These are phyloP conservation scores for Vigna angularis DNA, from an alignment of 306 rosid species.

Conservation along the genomic window DNA sequence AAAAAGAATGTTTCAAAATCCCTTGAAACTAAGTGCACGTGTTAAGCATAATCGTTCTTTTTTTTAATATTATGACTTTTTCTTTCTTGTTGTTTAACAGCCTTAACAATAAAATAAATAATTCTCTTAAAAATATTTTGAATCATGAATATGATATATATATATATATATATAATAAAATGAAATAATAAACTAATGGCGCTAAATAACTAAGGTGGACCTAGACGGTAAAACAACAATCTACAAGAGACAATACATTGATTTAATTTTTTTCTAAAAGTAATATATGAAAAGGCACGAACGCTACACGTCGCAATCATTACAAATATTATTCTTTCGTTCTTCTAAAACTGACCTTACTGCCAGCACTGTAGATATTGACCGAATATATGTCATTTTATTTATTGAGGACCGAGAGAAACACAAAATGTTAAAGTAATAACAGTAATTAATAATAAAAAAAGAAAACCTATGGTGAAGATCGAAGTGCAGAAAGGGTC, in stretches of 20 bases:
- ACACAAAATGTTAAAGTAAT: conserved; percentile 26
- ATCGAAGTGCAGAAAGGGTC: conserved; percentile 31
- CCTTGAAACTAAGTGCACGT: not conserved
- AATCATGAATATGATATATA: conserved; percentile 8
- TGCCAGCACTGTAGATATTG: conserved; percentile 53
- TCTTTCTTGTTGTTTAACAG: too few relatives aligned
- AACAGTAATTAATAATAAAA: not conserved
- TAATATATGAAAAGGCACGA: conserved; percentile 39
- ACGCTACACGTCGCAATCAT: conserved; percentile 77
- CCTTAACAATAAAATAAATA: too few relatives aligned
- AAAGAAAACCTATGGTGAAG: conserved; percentile 26
- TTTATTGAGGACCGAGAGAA: conserved; percentile 48
- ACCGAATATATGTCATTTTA: conserved; percentile 55
- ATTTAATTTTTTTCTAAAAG: not conserved
- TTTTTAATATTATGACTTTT: not conserved
- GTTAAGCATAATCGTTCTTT: not conserved
- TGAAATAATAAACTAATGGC: not conserved
- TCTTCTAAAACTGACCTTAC: conserved; percentile 58
- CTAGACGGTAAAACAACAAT: conserved; percentile 28
- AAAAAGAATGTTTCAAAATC: not conserved
- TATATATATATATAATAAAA: not conserved
- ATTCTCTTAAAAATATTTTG: not conserved
- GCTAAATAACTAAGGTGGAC: conserved; percentile 23
- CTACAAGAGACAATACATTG: conserved; percentile 24
- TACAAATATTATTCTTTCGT: conserved; percentile 60